phyloP scores from a whole-genome alignment of 225 moss, liverwort and hornwort species.

The Lunularia cruciata region DNA sequence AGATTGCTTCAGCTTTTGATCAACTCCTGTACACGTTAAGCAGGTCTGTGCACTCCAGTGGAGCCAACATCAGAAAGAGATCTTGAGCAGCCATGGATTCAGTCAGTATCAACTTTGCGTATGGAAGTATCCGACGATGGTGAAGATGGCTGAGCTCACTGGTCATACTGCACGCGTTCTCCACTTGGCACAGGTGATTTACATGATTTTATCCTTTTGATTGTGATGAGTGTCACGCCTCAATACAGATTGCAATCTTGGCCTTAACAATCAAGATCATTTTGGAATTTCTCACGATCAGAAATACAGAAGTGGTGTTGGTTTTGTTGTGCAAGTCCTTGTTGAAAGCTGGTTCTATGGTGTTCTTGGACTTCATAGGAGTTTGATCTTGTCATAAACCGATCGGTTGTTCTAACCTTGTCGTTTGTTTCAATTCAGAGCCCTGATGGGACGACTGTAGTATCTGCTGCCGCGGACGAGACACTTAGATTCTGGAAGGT shows the following conservation, averaged over 20 bases:
- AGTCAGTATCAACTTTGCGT: slow-evolving; percentile 85
- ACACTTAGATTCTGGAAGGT: slow-evolving; percentile 97
- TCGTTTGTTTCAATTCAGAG: slow-evolving; percentile 47
- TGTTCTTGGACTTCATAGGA: too few relatives aligned
- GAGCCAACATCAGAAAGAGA: slow-evolving; percentile 87
- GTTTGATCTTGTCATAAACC: too few relatives aligned
- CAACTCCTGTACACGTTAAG: background rate
- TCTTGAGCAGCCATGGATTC: slow-evolving; percentile 89
- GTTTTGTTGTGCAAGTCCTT: too few relatives aligned
- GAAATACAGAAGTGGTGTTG: too few relatives aligned
- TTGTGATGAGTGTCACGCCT: too few relatives aligned
- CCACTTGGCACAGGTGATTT: slow-evolving; percentile 77
- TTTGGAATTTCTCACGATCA: too few relatives aligned
- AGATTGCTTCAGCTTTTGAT: background rate
- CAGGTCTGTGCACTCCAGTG: slow-evolving; percentile 94
- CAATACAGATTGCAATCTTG: too few relatives aligned
- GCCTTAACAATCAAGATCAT: too few relatives aligned
- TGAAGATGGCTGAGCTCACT: slow-evolving; percentile 79
- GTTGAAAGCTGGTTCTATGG: too few relatives aligned
- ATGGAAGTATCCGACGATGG: slow-evolving; percentile 94
- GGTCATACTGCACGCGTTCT: slow-evolving; percentile 90
- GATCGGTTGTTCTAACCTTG: too few relatives aligned
- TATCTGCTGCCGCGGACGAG: slow-evolving; percentile 93
- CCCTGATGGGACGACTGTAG: slow-evolving; percentile 87
- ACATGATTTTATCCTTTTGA: too few relatives aligned